phyloP scores from a whole-genome alignment of 2,329 filamentous ascomycete species.

The Cladophialophora yegresii region DNA sequence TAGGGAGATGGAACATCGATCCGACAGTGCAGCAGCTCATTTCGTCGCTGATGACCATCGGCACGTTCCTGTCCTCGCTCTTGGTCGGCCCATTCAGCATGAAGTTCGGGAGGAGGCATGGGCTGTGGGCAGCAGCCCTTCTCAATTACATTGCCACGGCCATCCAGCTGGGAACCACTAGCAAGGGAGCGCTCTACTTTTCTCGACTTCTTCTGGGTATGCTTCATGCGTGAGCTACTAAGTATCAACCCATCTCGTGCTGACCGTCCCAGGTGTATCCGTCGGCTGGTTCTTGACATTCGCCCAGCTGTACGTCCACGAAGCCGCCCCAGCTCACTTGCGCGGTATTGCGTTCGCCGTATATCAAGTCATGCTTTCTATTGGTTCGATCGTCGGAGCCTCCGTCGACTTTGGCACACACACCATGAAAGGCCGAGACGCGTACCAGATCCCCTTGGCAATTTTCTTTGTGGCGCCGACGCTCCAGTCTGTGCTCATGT shows the following conservation, averaged over 20 bases:
- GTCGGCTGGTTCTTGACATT: conserved; percentile 53
- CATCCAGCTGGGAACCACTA: conserved; percentile 50
- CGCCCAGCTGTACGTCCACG: conserved; percentile 53
- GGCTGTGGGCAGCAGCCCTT: conserved; percentile 53
- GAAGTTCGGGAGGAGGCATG: conserved; percentile 51
- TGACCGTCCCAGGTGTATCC: conserved; percentile 38
- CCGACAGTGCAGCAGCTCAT: conserved; percentile 56
- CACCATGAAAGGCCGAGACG: conserved; percentile 11
- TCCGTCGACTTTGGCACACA: conserved; percentile 32
- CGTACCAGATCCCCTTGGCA: conserved; percentile 33
- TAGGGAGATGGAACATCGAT: conserved; percentile 27
- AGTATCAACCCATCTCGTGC: conserved; percentile 1
- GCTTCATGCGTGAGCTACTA: background rate
- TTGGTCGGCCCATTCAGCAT: conserved; percentile 52
- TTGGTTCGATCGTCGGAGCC: conserved; percentile 29
- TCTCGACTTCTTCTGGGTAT: conserved; percentile 50
- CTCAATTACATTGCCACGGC: conserved; percentile 49
- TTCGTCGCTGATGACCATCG: conserved; percentile 55
- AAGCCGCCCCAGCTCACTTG: conserved; percentile 52
- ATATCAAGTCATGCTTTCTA: conserved; percentile 36
- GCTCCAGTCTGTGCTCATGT: conserved; percentile 27
- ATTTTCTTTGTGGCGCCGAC: conserved; percentile 33
- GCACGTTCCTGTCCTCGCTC: conserved; percentile 54
- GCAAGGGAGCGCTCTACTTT: conserved; percentile 48
- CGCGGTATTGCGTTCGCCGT: conserved; percentile 53